A percentile compares a stretch with the other conserved stretches of the same genome.
phyloP scores from a whole-genome alignment of 1,284 basidiomycete species.

The Boletus albobrunnescens region DNA sequence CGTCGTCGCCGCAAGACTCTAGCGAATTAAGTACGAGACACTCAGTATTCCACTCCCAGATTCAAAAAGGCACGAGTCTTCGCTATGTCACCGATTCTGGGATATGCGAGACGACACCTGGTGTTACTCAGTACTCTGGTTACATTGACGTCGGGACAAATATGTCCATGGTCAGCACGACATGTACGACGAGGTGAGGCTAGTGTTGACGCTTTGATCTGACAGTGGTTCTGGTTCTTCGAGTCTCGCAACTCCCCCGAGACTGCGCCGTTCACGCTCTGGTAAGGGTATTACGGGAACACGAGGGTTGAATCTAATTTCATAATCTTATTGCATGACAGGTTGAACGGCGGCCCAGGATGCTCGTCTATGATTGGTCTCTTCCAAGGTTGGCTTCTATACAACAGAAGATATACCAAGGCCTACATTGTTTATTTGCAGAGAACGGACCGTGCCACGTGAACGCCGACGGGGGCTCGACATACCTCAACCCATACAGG shows the following conservation, averaged over 20 bases:
- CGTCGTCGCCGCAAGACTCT: neutral
- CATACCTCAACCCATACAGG: conserved; percentile 32
- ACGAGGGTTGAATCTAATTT: conserved; percentile 22
- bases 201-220: conserved; percentile 6
- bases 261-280: conserved; percentile 62
- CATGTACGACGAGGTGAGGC: neutral
- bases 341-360: conserved; percentile 39
- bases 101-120: conserved; percentile 68
- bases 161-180: conserved; percentile 54
- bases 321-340: conserved; percentile 1
- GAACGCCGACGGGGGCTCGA: conserved; percentile 24
- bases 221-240: conserved; percentile 71
- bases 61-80: conserved; percentile 30
- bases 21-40: neutral
- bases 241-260: conserved; percentile 56
- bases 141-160: conserved; percentile 58
- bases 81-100: conserved; percentile 62
- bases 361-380: conserved; percentile 44
- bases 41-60: conserved; percentile 17
- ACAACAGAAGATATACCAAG: neutral
- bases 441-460: conserved; percentile 32
- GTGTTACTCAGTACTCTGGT: conserved; percentile 64
- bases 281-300: conserved; percentile 37
- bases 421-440: conserved; percentile 1
- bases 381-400: conserved; percentile 34